Base-by-base conservation (phyloP, 73 alveolate species). In the Paramecium tetraurelia region DNA sequence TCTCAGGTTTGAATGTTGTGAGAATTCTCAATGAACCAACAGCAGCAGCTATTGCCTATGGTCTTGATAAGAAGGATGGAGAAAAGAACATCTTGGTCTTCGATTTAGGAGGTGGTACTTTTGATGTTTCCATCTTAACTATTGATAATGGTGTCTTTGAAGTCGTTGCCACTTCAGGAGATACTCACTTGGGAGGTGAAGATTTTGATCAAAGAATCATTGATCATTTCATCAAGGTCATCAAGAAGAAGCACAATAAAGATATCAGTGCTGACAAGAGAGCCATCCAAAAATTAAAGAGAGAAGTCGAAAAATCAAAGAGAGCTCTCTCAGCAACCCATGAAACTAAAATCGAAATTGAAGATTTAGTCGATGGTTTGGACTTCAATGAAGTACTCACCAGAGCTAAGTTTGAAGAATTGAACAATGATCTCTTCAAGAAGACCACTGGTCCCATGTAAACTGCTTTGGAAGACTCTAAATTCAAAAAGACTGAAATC, bases 31-130 rank as follows among this genome's bases (percentile, higher is more conserved):
- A 98, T 90, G 99, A 98, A 85, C 99, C 99, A 16, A 98, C 99
- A 58, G 99, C 99, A 5, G 99, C 99, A 16, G 99, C 99, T 44
- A 95, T 98, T 16, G 99, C 99, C 36, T 98, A 98, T 94, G 99
- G 99, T 18, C 89, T 98, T 59, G 99, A 98, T 92, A 95, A 96
- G 95, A 96, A 98, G 92, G 96, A 94, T 70, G 97, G 97, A 59
- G 99, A 97, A 86, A 93, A 95, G 89, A 97, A 96, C 92, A 97
- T 98, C 93, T 76, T 97, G 48, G 99, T 97, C 24, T 97, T 95
- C 92, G 99, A 97, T 90, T 88, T 97, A 76, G 99, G 99, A 53
- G 99, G 99, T 94, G 99, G 99, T 86, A 98, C 99, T 77, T 98
- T 98, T 87, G 99, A 98, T 97, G 99, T 96, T 36, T 95, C 99